Percentiles rank a stretch among this genome's conserved stretches.
phyloP scores from a whole-genome alignment of 169 alveolate species.

The Eimeria necatrix region DNA sequence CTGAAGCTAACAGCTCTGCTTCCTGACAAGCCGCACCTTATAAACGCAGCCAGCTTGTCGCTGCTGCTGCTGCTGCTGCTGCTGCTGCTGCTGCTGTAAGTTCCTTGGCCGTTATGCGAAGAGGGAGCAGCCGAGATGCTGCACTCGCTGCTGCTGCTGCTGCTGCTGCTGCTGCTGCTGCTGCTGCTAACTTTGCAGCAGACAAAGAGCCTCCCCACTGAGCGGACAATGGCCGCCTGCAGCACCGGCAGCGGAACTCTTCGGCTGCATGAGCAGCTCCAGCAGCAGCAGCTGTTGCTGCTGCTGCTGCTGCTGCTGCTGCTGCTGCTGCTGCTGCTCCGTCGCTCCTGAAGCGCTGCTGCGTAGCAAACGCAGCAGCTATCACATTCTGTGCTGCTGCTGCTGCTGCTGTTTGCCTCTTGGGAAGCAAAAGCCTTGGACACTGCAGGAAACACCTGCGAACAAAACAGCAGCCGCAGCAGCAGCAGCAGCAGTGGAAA shows the following conservation, averaged over 20 bases:
- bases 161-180: no score
- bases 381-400: not conserved
- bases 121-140: no score
- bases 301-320: constrained; percentile 41
- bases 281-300: no score
- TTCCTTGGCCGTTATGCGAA: no score
- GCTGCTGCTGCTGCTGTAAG: not conserved
- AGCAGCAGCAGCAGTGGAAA: no score
- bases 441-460: not conserved
- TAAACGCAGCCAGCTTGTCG: not conserved
- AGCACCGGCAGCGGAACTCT: not conserved
- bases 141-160: no score
- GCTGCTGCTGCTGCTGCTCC: constrained; percentile 43
- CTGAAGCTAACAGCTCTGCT: not conserved
- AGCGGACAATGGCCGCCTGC: not conserved
- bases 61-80: constrained; percentile 45
- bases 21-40: not conserved
- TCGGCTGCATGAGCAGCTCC: no score
- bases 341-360: not conserved
- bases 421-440: no score
- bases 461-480: not conserved
- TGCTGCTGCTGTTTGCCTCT: not conserved
- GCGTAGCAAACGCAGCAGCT: no score
- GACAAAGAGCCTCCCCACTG: not conserved
- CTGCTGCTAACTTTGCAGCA: not conserved